Percentiles rank a stretch among this genome's conserved stretches.
Conservation (phyloP, 805 yeast genomes). For the Dipodascopsis uninucleata region DNA sequence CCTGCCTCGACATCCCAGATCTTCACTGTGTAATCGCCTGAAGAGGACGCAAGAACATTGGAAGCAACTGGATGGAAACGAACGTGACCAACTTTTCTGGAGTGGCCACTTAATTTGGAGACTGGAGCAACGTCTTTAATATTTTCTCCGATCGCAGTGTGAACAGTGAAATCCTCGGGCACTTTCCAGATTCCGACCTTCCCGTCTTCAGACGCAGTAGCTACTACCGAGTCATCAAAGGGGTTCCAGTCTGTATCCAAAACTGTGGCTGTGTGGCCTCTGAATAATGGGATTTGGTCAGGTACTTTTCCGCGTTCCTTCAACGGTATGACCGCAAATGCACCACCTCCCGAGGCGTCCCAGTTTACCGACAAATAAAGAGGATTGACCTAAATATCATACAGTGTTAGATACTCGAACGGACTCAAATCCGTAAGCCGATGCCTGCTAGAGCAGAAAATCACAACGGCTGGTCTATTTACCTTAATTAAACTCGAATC, state of each 20-base stretch:
- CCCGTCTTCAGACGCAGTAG: slow-evolving; percentile 78
- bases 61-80: slow-evolving; percentile 84
- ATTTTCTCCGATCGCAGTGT: slow-evolving; percentile 48
- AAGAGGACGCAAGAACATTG: slow-evolving; percentile 82
- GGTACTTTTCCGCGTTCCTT: slow-evolving; percentile 87
- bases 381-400: slow-evolving; percentile 56
- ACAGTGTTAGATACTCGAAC: not conserved
- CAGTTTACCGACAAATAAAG: slow-evolving; percentile 82
- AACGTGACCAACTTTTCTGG: slow-evolving; percentile 84
- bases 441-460: not conserved
- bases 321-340: slow-evolving; percentile 89
- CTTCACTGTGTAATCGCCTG: slow-evolving; percentile 86
- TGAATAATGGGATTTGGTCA: slow-evolving; percentile 85
- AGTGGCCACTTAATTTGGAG: slow-evolving; percentile 75
- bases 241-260: slow-evolving; percentile 96
- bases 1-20: slow-evolving; percentile 85
- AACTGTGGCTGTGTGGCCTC: slow-evolving; percentile 95
- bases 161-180: slow-evolving; percentile 76
- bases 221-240: slow-evolving; percentile 69
- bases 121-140: slow-evolving; percentile 68
- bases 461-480: slow-evolving; percentile 20
- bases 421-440: not conserved
- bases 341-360: slow-evolving; percentile 97
- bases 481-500: slow-evolving; percentile 82
- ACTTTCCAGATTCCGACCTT: slow-evolving; percentile 83